These are phyloP conservation scores for Typha latifolia DNA, from an alignment of 176 grass and related monocot genomes.

Conservation along the genomic window DNA sequence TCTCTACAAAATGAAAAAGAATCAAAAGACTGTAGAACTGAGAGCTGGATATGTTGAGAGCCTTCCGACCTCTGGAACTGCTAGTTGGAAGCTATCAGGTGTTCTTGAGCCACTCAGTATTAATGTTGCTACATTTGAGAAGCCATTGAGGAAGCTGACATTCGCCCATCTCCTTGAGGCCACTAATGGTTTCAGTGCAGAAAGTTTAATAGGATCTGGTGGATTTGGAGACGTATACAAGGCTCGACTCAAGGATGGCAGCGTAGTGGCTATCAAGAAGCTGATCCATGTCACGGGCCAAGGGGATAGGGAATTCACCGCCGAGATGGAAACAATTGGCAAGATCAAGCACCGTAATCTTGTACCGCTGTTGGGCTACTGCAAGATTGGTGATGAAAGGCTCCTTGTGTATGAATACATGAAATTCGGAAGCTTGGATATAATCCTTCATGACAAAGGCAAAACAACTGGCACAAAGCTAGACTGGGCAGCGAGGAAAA, in stretches of 20 bases:
- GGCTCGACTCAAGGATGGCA: conserved; percentile 78
- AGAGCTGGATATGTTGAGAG: conserved; percentile 56
- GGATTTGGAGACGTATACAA: conserved; percentile 98
- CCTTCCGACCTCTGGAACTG: conserved; percentile 44
- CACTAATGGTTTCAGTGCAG: conserved; percentile 78
- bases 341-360: conserved; percentile 99
- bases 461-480: conserved; percentile 31
- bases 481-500: conserved; percentile 79
- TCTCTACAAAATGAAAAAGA: conserved; percentile 66
- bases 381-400: conserved; percentile 89
- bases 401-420: conserved; percentile 96
- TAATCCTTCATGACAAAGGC: conserved; percentile 57
- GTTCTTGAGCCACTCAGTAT: conserved; percentile 79
- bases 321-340: conserved; percentile 97
- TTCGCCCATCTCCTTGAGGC: conserved; percentile 94
- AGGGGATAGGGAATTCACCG: conserved; percentile 85
- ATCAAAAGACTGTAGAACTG: conserved; percentile 45
- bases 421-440: conserved; percentile 83
- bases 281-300: conserved; percentile 85
- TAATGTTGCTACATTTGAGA: conserved; percentile 95
- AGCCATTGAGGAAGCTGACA: conserved; percentile 76
- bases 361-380: conserved; percentile 75
- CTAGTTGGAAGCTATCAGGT: conserved; percentile 80
- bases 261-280: conserved; percentile 87
- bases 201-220: conserved; percentile 74